Evolutionary conservation across 2,329 filamentous ascomycete genomes (phyloP), one percentile per base, ranked within the genome.

Genomic region (Botrytis elliptica): DNA sequence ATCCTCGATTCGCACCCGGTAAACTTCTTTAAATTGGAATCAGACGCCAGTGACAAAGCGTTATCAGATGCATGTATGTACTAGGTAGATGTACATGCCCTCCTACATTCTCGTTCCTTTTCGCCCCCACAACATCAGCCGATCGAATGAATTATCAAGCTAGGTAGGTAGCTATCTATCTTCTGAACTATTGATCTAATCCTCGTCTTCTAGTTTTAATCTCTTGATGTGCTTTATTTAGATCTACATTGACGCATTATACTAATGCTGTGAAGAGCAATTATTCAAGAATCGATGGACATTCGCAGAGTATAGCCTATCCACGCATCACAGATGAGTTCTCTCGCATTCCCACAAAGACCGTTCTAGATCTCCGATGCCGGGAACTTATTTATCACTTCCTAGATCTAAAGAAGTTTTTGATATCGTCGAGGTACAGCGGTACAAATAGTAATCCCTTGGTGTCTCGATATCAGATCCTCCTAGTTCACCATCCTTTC

Each of bases 91-190:
- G 29, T 38, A 20, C 33, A 36, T 38, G 22, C 9, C 33, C 57
- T 60, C 59, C 36, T 38, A 12, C 29, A 49, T 67, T 52, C 64
- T 52, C 65, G 44, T 55, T 29, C 46, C 18, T 67, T 67, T 55
- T 67, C 46, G 46, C 46, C 65, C 65, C 65, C 33, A 40, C 65
- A 12, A 40, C 33, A 55, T 67, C 65, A 67, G 33, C 22, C 65
- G 65, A 55, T 20, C 65, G 42, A 33, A 20, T 8, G 10, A 62
- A 55, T 55, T 16, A 16, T 62, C 33, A 25, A 62, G 6, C 12
- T 38, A 33, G 16, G 16, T 20, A 16, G 22, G 16, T 20, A 16
- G 22, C 22, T 40, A 62, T 62, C 36, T 25, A 62, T 38, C 36
- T 40, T 25, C 22, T 36, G 4, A 40, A 38, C 29, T 38, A 10